phyloP scores from a whole-genome alignment of 306 rosid genomes.

The Trifolium fragiferum region DNA sequence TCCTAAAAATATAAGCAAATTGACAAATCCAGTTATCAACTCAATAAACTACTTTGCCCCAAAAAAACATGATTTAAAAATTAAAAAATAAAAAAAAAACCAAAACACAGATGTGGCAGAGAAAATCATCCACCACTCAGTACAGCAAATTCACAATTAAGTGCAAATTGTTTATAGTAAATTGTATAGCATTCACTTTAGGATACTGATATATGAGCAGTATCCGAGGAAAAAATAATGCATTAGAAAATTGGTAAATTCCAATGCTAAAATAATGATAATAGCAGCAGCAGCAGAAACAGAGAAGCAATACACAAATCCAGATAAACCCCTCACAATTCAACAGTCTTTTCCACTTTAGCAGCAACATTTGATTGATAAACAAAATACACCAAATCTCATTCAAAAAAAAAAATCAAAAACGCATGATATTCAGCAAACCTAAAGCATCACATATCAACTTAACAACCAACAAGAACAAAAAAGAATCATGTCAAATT shows the following conservation, averaged over 20 bases:
- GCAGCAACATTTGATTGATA: constrained; percentile 34
- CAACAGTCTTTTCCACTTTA: constrained; percentile 19
- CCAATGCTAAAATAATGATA: not conserved
- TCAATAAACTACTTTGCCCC: constrained; percentile 16
- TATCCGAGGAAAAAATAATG: not conserved
- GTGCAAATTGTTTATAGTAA: constrained; percentile 23
- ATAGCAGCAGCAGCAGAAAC: not conserved
- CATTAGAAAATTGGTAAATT: constrained; percentile 30
- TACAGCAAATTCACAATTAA: constrained; percentile 2
- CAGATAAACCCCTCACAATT: not conserved
- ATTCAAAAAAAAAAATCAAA: not conserved
- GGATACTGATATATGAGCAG: constrained; percentile 15
- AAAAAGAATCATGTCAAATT: not conserved
- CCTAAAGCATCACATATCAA: constrained; percentile 48
- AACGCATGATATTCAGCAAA: constrained; percentile 29
- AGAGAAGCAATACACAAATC: constrained; percentile 1
- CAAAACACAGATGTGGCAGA: no score
- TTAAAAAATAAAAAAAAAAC: no score
- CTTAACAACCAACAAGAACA: constrained; percentile 36
- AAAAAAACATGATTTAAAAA: not conserved
- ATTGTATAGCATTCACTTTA: constrained; percentile 28
- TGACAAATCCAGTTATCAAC: constrained; percentile 8
- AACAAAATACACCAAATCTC: constrained; percentile 17
- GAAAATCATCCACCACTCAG: not conserved
- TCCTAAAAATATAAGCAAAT: not conserved